phyloP scores from a whole-genome alignment of 345 rosid genomes.

The Heritiera littoralis region DNA sequence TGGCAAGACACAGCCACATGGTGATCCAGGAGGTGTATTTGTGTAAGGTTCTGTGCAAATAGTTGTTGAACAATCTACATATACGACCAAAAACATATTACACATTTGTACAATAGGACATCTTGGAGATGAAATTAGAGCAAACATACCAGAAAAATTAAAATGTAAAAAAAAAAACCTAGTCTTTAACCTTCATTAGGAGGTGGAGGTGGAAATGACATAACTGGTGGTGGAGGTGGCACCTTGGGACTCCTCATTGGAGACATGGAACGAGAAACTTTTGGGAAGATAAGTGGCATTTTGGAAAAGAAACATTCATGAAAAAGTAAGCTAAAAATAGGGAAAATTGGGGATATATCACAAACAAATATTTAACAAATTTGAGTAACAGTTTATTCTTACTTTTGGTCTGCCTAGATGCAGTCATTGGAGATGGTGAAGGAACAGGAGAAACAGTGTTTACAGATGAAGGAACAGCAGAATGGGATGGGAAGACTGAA shows the following conservation, averaged over 20 bases:
- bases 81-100: constrained; percentile 28
- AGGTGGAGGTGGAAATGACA: constrained; percentile 87
- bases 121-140: constrained; percentile 14
- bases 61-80: constrained; percentile 74
- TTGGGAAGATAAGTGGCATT: constrained; percentile 44
- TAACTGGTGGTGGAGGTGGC: constrained; percentile 60
- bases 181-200: constrained; percentile 69
- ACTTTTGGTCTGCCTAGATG: constrained; percentile 47
- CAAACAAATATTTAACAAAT: background rate
- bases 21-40: constrained; percentile 94
- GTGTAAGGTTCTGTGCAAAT: constrained; percentile 78
- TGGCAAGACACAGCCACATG: constrained; percentile 94
- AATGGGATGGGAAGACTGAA: constrained; percentile 39
- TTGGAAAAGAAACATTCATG: constrained; percentile 41
- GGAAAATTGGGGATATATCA: background rate
- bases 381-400: constrained; percentile 22
- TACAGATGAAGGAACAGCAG: constrained; percentile 39
- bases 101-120: background rate
- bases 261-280: constrained; percentile 44
- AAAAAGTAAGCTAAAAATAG: constrained; percentile 32
- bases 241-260: constrained; percentile 54
- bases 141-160: constrained; percentile 4
- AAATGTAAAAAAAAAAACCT: constrained; percentile 10
- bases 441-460: constrained; percentile 43
- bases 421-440: constrained; percentile 51